Evolutionary conservation across 1,284 basidiomycete genomes (phyloP).

Genomic region (Pseudozyma sp.): DNA sequence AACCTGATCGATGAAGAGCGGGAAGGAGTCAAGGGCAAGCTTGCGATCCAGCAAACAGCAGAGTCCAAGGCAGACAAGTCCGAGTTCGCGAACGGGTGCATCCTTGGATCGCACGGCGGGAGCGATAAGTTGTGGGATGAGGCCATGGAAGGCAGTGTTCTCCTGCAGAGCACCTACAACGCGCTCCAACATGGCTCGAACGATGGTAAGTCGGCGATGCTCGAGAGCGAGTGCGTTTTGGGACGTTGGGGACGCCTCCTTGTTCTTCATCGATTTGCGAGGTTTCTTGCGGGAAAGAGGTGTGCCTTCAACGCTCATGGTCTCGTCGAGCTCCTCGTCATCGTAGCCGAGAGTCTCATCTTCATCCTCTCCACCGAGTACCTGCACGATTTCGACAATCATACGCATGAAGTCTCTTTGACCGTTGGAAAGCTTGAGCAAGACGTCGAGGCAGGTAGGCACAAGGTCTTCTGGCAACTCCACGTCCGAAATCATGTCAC

Average conservation of each 20-base stretch:
- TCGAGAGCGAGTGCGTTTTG: slow-evolving; percentile 53
- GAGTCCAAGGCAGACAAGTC: slow-evolving; percentile 84
- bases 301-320: slow-evolving; percentile 40
- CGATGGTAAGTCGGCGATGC: slow-evolving; percentile 72
- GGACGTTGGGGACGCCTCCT: slow-evolving; percentile 18
- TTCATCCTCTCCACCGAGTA: slow-evolving; percentile 69
- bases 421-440: slow-evolving; percentile 83
- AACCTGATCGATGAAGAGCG: slow-evolving; percentile 87
- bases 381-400: slow-evolving; percentile 89
- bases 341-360: slow-evolving; percentile 60
- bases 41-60: slow-evolving; percentile 90
- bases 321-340: slow-evolving; percentile 46
- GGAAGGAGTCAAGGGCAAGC: slow-evolving; percentile 90
- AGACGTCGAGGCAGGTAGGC: slow-evolving; percentile 84
- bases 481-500: slow-evolving; percentile 77
- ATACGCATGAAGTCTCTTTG: slow-evolving; percentile 93
- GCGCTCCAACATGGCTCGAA: slow-evolving; percentile 89
- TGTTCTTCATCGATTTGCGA: slow-evolving; percentile 40
- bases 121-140: slow-evolving; percentile 88
- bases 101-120: slow-evolving; percentile 91
- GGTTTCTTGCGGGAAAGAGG: slow-evolving; percentile 43
- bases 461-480: slow-evolving; percentile 83
- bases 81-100: slow-evolving; percentile 83
- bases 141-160: slow-evolving; percentile 90
- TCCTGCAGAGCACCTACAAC: slow-evolving; percentile 81